Evolutionary conservation across 2,329 filamentous ascomycete genomes (phyloP).

Genomic region (Trichoderma sp.): DNA sequence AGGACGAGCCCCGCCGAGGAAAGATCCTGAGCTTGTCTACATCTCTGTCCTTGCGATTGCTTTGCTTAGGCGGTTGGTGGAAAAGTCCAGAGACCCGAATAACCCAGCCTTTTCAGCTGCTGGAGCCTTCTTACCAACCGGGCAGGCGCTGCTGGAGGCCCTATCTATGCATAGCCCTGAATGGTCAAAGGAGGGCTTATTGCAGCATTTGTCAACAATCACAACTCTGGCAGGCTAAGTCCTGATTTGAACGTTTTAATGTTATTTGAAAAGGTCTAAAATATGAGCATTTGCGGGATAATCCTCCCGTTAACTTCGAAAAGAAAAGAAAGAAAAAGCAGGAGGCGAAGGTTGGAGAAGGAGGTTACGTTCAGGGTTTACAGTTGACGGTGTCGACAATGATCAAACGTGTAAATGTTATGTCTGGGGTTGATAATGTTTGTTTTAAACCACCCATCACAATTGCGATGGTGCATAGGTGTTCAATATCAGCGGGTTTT

Average conservation of each 20-base stretch:
- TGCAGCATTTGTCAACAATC: constrained; percentile 68
- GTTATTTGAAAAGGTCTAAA: background rate
- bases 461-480: constrained; percentile 27
- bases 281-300: constrained; percentile 2
- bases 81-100: constrained; percentile 65
- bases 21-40: constrained; percentile 57
- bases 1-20: constrained; percentile 38
- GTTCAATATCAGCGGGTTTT: constrained; percentile 24
- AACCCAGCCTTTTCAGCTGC: constrained; percentile 55
- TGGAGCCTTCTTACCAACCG: constrained; percentile 63
- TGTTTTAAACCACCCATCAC: constrained; percentile 20
- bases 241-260: background rate
- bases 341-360: background rate
- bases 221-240: constrained; percentile 33
- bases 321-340: background rate
- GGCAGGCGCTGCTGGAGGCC: constrained; percentile 66
- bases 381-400: constrained; percentile 17
- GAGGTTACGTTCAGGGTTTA: background rate
- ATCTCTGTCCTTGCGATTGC: constrained; percentile 70
- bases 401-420: constrained; percentile 24
- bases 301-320: background rate
- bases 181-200: constrained; percentile 64
- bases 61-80: constrained; percentile 66
- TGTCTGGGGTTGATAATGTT: constrained; percentile 21
- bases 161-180: constrained; percentile 64